Conservation (phyloP, 495 filamentous ascomycete genomes). For the Saxophila tyrrhenica region DNA sequence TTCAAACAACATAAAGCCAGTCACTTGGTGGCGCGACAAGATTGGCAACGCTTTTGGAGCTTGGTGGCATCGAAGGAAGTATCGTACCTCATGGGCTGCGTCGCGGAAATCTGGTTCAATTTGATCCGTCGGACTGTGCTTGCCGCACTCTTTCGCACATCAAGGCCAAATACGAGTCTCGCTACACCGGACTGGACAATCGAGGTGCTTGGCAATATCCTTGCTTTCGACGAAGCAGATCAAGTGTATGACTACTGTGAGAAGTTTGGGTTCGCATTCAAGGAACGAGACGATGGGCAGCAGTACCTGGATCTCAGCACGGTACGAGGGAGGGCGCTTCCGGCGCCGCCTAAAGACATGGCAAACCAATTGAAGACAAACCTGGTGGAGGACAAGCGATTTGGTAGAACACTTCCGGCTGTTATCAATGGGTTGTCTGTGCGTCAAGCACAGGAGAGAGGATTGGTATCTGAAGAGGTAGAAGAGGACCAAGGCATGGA, state of each 20-base stretch:
- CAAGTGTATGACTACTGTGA: conserved; percentile 60
- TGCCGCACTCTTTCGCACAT: conserved; percentile 52
- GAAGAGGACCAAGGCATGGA: conserved; percentile 8
- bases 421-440: conserved; percentile 20
- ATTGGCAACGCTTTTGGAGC: conserved; percentile 61
- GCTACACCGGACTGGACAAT: conserved; percentile 63
- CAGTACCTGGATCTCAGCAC: conserved; percentile 26
- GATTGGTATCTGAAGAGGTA: conserved; percentile 10
- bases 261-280: conserved; percentile 54
- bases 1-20: conserved; percentile 42
- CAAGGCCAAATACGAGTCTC: conserved; percentile 40
- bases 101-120: conserved; percentile 85
- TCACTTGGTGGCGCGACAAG: conserved; percentile 48
- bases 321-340: conserved; percentile 9
- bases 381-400: conserved; percentile 20
- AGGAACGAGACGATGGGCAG: conserved; percentile 27
- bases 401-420: conserved; percentile 17
- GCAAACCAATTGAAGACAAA: conserved; percentile 16
- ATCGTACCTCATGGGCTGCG: conserved; percentile 86
- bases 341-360: conserved; percentile 8
- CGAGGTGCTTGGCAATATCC: conserved; percentile 47
- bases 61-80: conserved; percentile 57
- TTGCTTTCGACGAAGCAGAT: conserved; percentile 63
- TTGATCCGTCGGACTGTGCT: conserved; percentile 66
- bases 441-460: conserved; percentile 10